Evolutionary conservation across 768 basidiomycete species (phyloP).

Genomic region (Mycena pura): DNA sequence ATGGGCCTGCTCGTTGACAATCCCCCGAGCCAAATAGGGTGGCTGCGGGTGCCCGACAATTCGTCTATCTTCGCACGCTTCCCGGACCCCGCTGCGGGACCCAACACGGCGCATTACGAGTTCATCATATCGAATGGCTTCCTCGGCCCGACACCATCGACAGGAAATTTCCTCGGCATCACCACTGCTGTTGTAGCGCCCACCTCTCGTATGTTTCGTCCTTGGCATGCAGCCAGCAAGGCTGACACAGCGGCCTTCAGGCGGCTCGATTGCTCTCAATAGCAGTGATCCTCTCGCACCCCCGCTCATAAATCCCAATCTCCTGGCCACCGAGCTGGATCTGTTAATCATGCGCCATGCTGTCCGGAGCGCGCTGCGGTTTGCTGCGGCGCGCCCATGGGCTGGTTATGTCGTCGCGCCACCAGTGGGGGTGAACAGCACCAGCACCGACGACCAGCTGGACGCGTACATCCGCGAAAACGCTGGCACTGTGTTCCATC

Average conservation of each 20-base stretch:
- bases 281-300: conserved; percentile 23
- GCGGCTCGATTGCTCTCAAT: not conserved
- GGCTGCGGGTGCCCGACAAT: conserved; percentile 29
- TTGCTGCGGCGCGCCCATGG: conserved; percentile 29
- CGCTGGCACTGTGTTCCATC: conserved; percentile 38
- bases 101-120: conserved; percentile 36
- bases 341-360: conserved; percentile 30
- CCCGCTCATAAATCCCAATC: conserved; percentile 54
- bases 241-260: not conserved
- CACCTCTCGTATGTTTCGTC: conserved; percentile 1
- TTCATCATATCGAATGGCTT: conserved; percentile 24
- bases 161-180: not conserved
- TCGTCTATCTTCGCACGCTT: conserved; percentile 28
- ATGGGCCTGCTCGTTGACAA: conserved; percentile 38
- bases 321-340: conserved; percentile 38
- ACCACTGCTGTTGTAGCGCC: conserved; percentile 7
- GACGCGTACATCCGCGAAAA: conserved; percentile 33
- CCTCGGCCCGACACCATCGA: not conserved
- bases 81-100: conserved; percentile 36
- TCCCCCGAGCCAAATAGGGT: conserved; percentile 33
- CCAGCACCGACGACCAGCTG: conserved; percentile 36
- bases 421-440: conserved; percentile 10
- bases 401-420: conserved; percentile 28
- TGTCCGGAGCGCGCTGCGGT: conserved; percentile 23
- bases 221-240: not conserved